Conservation (phyloP, 2,329 filamentous ascomycete species). For the Stagonosporopsis cucurbitacearum region DNA sequence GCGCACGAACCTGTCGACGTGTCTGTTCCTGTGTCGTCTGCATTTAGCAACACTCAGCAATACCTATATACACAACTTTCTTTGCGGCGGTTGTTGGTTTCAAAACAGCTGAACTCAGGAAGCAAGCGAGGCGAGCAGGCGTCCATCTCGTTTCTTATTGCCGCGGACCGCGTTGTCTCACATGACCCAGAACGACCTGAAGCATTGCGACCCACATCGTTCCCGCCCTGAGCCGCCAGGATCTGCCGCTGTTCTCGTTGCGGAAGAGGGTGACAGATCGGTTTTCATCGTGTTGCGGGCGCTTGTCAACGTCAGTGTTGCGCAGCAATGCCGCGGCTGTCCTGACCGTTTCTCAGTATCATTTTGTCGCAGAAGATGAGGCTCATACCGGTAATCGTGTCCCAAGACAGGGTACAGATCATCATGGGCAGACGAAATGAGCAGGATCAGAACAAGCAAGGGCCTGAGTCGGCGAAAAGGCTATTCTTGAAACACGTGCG, state of each 20-base stretch:
- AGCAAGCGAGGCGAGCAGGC: constrained; percentile 12
- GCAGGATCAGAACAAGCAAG: constrained; percentile 19
- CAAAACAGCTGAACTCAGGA: constrained; percentile 5
- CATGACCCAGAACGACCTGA: constrained; percentile 20
- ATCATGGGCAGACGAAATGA: constrained; percentile 9
- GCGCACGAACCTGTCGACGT: constrained; percentile 7
- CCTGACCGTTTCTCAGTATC: not conserved
- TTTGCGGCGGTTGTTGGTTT: constrained; percentile 13
- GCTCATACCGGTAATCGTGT: not conserved
- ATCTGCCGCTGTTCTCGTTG: constrained; percentile 15
- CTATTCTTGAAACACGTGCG: constrained; percentile 18
- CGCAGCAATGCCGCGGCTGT: not conserved
- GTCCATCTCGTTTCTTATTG: not conserved
- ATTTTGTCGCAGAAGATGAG: not conserved
- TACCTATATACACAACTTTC: not conserved
- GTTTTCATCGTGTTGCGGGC: constrained; percentile 1
- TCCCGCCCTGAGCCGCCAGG: constrained; percentile 16
- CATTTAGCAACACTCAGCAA: not conserved
- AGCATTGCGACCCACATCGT: constrained; percentile 16
- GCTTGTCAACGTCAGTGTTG: not conserved
- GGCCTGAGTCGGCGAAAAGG: constrained; percentile 7
- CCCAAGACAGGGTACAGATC: constrained; percentile 6
- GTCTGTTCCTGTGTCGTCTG: not conserved
- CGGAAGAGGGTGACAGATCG: constrained; percentile 13
- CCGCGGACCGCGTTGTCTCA: constrained; percentile 10